Conservation (phyloP, 169 alveolate species). For the Blepharisma undulans region DNA sequence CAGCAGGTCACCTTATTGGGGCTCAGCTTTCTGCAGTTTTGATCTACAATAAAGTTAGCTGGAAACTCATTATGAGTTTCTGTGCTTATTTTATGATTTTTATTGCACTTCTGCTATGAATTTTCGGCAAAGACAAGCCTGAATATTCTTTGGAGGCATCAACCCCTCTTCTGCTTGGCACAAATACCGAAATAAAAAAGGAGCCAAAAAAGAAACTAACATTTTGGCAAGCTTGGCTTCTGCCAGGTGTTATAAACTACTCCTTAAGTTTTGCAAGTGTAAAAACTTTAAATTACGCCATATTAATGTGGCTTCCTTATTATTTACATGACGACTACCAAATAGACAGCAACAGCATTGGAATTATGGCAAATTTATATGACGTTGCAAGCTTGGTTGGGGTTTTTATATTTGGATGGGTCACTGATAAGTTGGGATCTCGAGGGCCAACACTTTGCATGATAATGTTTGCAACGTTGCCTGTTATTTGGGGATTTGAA, state of each 20-base stretch:
- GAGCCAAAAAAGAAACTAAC: background rate
- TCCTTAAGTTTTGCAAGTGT: conserved; percentile 3
- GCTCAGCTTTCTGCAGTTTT: background rate
- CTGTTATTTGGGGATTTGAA: background rate
- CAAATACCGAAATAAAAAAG: background rate
- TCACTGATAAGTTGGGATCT: background rate
- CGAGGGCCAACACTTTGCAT: background rate
- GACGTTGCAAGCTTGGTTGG: conserved; percentile 21
- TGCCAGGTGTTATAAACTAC: conserved; percentile 24
- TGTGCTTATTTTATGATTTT: background rate
- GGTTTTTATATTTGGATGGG: background rate
- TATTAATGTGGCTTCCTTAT: conserved; percentile 31
- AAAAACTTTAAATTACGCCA: background rate
- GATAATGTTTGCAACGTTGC: background rate
- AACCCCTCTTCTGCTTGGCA: background rate
- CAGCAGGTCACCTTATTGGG: conserved; percentile 29
- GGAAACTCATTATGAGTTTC: background rate
- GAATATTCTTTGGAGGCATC: background rate
- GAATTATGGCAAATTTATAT: background rate
- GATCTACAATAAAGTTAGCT: background rate
- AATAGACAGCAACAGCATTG: background rate
- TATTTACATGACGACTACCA: background rate
- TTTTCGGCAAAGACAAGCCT: background rate
- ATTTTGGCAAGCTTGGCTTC: background rate
- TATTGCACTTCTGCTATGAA: background rate